Evolutionary conservation across 2,329 filamentous ascomycete genomes (phyloP), one percentile per base, ranked within the genome.

Genomic region (Hymenoscyphus scutula): DNA sequence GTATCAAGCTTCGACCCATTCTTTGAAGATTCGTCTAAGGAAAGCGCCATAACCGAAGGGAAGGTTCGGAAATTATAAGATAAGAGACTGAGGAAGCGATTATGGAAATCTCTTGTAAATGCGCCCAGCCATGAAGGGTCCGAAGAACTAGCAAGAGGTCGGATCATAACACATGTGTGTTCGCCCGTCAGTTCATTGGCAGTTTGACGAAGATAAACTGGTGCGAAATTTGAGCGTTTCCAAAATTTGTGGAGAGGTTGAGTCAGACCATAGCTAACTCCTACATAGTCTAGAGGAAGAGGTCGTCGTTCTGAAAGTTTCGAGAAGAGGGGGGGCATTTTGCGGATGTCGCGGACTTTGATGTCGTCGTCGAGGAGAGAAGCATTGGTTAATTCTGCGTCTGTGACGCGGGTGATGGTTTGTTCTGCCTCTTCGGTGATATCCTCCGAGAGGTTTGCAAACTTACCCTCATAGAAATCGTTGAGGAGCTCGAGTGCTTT

Each of bases 111-210:
- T 65, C 89, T 86, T 3, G 94, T 85, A 73, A 96, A 99, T 2
- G 92, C 92, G 17, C 91, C 91, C 0, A 98, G 86, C 95, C 95
- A 98, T 71, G 85, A 86, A 62, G 81, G 81, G 69, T 97, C 92
- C 51, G 87, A 87, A 60, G 80, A 81, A 59, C 77, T 80, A 63
- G 85, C 82, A 6, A 99, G 82, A 1, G 92, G 90, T 62, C 92
- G 87, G 56, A 99, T 83, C 96, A 99, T 99, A 30, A 99, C 94
- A 74, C 92, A 97, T 0, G 95, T 97, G 75, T 99, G 95, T 77
- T 99, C 95, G 61, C 95, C 95, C 0, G 96, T 99, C 54, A 99
- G 82, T 62, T 98, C 95, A 74, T 98, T 99, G 58, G 95, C 83
- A 2, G 96, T 99, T 79, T 99, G 95, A 37, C 95, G 86, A 15